Base-by-base conservation (phyloP, 176 grass and related monocot species). In the Eragrostis nindensis region DNA sequence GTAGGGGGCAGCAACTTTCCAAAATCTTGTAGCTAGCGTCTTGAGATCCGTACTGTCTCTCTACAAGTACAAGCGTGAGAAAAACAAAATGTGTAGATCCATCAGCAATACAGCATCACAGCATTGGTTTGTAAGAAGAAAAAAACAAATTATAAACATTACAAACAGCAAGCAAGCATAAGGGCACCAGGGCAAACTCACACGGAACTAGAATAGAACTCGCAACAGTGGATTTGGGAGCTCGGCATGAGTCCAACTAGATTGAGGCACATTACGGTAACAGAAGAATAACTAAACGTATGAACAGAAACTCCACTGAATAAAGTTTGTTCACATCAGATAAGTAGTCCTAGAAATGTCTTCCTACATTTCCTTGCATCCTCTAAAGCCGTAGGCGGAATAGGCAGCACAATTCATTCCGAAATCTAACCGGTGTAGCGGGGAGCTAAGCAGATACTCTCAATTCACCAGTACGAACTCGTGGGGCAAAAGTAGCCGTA, bases 1-100 rank as follows among this genome's bases (percentile, higher is more conserved):
- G 43, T 99, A 99, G 43, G 92, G 96, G 7, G 90, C 88, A 30
- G 96, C 90, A 49, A 99, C 90, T 84, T 98, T 99, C 92, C 88
- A 99, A 65, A 99, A 99, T 84, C 96, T 93, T 68, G 79, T 82
- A 75, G 90, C 68, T 76, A 93, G 88, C 46, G 86, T 95, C 60
- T 82, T 83, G 52, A 95, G 30, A 56, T 99, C 90, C 5, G 90
- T 72, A 59, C 79, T 84, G 15, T 56, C 75, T 63, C 92, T 91
- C 83, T 94, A 62, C 14, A 48, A 75, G 66, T 87, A 71, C 14
- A 38, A 87, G 50, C 22, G 83, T 18, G 55, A 44, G 47, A 36
- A 48, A 78, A 62, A 62, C 47, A 8, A 27, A 11, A 68, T n/a
- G 55, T 56, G 0, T 16, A 57, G 66, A 73, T 53, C 19, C 13